Evolutionary conservation across 495 filamentous ascomycete species (phyloP).

Genomic region (Penicillium desertorum): DNA sequence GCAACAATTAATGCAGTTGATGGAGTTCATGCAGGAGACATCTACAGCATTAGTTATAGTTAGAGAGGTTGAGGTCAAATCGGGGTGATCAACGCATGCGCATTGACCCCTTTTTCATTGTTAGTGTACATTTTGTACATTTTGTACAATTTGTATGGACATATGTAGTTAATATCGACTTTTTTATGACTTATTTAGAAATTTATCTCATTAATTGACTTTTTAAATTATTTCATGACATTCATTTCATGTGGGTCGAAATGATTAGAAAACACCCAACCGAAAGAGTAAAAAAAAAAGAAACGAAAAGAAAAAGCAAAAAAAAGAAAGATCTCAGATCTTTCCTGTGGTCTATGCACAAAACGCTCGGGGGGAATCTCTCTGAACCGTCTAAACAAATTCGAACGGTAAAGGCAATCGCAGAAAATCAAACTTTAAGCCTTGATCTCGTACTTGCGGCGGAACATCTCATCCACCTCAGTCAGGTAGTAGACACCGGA

Average conservation of each 20-base stretch:
- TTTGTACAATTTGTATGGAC: too few species aligned
- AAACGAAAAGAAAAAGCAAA: constrained; percentile 1
- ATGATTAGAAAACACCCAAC: constrained; percentile 15
- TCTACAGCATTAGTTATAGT: too few species aligned
- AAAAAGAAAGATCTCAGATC: constrained; percentile 23
- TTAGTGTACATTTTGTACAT: too few species aligned
- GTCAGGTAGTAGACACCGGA: constrained; percentile 86
- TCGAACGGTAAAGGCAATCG: constrained; percentile 35
- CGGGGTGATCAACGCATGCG: constrained; percentile 1
- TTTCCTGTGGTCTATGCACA: constrained; percentile 32
- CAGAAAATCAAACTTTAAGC: constrained; percentile 52
- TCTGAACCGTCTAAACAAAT: constrained; percentile 41
- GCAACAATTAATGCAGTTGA: constrained; percentile 16
- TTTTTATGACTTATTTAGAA: not conserved
- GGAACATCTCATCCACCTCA: constrained; percentile 92
- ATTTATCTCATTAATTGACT: constrained; percentile 10
- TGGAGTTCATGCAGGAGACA: constrained; percentile 9
- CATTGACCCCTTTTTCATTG: constrained; percentile 11
- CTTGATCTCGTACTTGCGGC: constrained; percentile 83
- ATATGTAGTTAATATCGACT: not conserved
- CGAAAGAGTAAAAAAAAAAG: constrained; percentile 5
- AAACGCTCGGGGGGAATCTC: constrained; percentile 45
- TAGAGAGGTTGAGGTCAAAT: constrained; percentile 5
- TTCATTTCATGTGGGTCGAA: constrained; percentile 24
- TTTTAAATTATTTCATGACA: constrained; percentile 26